These are phyloP conservation scores for Prunus armeniaca DNA, from an alignment of 306 rosid species.

Conservation along the genomic window DNA sequence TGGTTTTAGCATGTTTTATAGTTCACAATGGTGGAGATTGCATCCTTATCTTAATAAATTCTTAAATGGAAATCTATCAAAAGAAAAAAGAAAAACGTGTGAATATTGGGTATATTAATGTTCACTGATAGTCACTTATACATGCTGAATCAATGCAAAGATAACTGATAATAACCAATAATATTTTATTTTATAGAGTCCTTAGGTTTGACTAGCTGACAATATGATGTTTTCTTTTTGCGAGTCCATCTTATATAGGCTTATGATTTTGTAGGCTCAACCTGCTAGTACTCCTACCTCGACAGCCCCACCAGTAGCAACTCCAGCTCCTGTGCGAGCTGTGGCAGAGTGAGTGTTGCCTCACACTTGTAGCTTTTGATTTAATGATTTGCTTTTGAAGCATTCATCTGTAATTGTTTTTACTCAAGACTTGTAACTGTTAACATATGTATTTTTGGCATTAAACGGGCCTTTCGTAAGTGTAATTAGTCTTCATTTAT, in stretches of 20 bases:
- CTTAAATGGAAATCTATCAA: background rate
- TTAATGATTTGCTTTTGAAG: background rate
- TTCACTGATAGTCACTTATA: background rate
- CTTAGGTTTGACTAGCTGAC: background rate
- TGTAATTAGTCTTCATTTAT: background rate
- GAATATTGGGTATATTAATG: background rate
- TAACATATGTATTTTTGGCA: background rate
- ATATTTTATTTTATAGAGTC: background rate
- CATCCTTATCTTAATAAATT: background rate
- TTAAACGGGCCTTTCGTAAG: background rate
- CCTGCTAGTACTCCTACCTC: constrained; percentile 34
- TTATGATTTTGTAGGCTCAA: constrained; percentile 31
- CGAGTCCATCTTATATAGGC: constrained; percentile 4
- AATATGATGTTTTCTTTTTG: background rate
- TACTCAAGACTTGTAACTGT: background rate
- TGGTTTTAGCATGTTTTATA: no score
- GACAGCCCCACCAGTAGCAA: constrained; percentile 20
- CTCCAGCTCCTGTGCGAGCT: constrained; percentile 42
- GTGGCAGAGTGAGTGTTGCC: constrained; percentile 44
- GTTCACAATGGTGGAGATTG: background rate
- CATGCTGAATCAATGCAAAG: background rate
- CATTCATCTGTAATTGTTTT: background rate
- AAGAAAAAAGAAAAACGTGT: background rate
- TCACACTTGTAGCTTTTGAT: background rate
- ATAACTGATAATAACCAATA: background rate